These are phyloP conservation scores for Elsinoe fawcettii DNA, from an alignment of 2,329 filamentous ascomycete genomes.

Conservation along the genomic window DNA sequence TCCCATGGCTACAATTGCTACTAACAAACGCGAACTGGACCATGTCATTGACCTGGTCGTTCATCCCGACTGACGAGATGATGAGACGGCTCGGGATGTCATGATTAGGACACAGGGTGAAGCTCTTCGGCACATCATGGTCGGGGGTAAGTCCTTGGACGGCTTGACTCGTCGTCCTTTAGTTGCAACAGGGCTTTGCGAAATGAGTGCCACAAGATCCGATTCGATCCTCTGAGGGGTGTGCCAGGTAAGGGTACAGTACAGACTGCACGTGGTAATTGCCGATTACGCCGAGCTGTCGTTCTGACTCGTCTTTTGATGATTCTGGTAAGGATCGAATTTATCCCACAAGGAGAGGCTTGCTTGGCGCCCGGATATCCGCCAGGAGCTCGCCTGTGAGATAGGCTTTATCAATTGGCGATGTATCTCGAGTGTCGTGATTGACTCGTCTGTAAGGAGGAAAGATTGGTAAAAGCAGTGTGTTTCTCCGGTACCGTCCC, in stretches of 20 bases:
- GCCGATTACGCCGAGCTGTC: not conserved
- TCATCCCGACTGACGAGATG: not conserved
- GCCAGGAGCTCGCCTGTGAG: not conserved
- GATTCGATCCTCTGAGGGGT: not conserved
- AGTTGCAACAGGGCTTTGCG: not conserved
- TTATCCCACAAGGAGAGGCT: not conserved
- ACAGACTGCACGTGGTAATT: not conserved
- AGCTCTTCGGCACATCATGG: not conserved
- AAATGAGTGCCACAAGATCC: not conserved
- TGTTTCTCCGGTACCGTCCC: not conserved
- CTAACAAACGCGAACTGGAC: not conserved
- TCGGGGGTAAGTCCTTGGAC: not conserved
- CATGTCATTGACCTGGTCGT: not conserved
- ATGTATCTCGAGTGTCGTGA: not conserved
- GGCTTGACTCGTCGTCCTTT: conserved; percentile 4
- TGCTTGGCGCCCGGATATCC: not conserved
- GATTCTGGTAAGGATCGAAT: not conserved
- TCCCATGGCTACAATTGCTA: not conserved
- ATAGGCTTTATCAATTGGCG: not conserved
- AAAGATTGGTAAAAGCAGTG: not conserved
- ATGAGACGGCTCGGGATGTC: not conserved
- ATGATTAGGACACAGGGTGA: not conserved
- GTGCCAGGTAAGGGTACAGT: conserved; percentile 7
- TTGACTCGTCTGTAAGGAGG: not conserved
- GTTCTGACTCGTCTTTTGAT: not conserved